Conservation (phyloP, 306 rosid species). For the Heteromeles arbutifolia region DNA sequence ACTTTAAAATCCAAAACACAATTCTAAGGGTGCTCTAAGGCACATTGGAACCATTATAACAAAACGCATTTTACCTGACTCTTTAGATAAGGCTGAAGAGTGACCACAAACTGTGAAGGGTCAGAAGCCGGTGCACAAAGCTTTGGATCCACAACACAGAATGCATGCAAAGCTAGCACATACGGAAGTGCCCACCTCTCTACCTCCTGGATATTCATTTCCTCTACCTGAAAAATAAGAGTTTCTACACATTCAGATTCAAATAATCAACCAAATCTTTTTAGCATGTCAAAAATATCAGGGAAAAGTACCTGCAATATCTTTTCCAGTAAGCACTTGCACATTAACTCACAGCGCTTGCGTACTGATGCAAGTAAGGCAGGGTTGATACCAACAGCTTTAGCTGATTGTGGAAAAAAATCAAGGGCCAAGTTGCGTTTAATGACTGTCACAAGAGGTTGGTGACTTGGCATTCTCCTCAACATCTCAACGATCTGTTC, state of each 20-base stretch:
- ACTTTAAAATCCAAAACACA: background rate
- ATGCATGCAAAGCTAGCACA: constrained; percentile 83
- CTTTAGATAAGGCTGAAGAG: constrained; percentile 93
- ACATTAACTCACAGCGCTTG: constrained; percentile 93
- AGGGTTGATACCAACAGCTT: constrained; percentile 83
- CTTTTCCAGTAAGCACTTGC: constrained; percentile 94
- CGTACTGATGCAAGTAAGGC: constrained; percentile 71
- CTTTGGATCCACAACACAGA: constrained; percentile 87
- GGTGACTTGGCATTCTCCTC: constrained; percentile 79
- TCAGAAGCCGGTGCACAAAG: constrained; percentile 90
- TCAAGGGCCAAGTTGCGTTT: constrained; percentile 93
- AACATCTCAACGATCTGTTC: constrained; percentile 94
- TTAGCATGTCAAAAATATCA: background rate
- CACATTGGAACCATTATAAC: background rate
- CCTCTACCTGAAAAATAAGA: constrained; percentile 68
- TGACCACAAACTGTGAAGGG: constrained; percentile 92
- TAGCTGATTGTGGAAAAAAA: constrained; percentile 89
- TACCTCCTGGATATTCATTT: constrained; percentile 58
- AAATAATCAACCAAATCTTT: constrained; percentile 1
- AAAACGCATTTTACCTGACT: constrained; percentile 56
- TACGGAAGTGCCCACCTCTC: constrained; percentile 76
- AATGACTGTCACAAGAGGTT: constrained; percentile 75
- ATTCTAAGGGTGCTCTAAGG: background rate
- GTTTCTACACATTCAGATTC: constrained; percentile 8
- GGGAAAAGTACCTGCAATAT: constrained; percentile 63